Conservation (phyloP, 768 basidiomycete genomes). For the Lyophyllum atratum region DNA sequence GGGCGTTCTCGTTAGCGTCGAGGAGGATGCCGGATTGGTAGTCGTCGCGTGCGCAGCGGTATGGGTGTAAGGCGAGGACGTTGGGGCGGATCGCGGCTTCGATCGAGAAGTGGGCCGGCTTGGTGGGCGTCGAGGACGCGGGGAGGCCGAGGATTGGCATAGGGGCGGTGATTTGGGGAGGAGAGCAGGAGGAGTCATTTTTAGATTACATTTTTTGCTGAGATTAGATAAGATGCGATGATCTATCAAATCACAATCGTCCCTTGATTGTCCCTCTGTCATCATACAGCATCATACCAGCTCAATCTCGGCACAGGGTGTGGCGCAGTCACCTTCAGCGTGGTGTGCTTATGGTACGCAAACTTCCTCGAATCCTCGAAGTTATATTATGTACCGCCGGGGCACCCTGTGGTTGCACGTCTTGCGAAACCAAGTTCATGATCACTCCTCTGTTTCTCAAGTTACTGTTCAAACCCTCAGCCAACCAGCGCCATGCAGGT, state of each 20-base stretch:
- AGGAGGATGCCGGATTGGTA: constrained; percentile 89
- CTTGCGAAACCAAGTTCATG: too few species aligned
- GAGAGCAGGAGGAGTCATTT: constrained; percentile 3
- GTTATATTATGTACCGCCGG: too few species aligned
- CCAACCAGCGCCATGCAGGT: too few species aligned
- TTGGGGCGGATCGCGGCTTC: constrained; percentile 89
- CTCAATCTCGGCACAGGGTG: too few species aligned
- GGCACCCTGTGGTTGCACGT: too few species aligned
- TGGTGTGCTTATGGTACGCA: too few species aligned
- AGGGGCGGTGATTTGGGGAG: background rate
- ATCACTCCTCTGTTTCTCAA: too few species aligned
- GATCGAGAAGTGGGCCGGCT: constrained; percentile 84
- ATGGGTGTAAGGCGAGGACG: constrained; percentile 88
- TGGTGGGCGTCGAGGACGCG: constrained; percentile 39
- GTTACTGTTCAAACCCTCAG: too few species aligned
- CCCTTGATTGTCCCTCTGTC: too few species aligned
- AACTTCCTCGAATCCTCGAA: too few species aligned
- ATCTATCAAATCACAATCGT: background rate
- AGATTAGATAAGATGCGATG: background rate
- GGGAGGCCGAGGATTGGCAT: constrained; percentile 72
- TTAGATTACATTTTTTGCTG: constrained; percentile 1
- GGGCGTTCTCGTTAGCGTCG: constrained; percentile 97
- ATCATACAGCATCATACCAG: too few species aligned
- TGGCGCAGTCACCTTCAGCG: too few species aligned
- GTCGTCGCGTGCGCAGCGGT: constrained; percentile 96